A percentile compares a stretch with the other conserved stretches of the same genome.
These are phyloP conservation scores for Mycena chlorophos DNA, from an alignment of 768 basidiomycete genomes.

Conservation along the genomic window DNA sequence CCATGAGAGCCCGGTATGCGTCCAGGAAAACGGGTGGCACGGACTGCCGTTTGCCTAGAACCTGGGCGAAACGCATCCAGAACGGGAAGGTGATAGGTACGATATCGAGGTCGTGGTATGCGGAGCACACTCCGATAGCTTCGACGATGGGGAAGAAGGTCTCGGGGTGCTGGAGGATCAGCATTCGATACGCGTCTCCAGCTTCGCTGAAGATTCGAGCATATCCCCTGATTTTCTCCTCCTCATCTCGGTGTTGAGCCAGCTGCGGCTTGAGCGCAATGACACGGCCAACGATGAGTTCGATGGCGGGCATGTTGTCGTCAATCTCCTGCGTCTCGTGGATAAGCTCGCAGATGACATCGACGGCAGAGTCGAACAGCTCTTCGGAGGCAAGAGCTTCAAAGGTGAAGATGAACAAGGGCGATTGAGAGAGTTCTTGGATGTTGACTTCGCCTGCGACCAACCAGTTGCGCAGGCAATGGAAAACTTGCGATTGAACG, in stretches of 20 bases:
- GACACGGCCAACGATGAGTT: constrained; percentile 84
- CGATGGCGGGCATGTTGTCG: constrained; percentile 87
- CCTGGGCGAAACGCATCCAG: constrained; percentile 96
- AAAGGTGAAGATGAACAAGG: constrained; percentile 81
- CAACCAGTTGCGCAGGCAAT: constrained; percentile 86
- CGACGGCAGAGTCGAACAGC: constrained; percentile 91
- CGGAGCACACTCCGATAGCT: constrained; percentile 90
- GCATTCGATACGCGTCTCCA: constrained; percentile 89
- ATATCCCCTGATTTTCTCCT: constrained; percentile 85
- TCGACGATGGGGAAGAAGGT: constrained; percentile 95
- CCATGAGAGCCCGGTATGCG: constrained; percentile 82
- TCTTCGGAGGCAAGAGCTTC: constrained; percentile 79
- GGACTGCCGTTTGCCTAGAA: constrained; percentile 72
- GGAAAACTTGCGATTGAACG: constrained; percentile 81
- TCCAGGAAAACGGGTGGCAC: constrained; percentile 77
- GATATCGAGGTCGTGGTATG: constrained; percentile 91
- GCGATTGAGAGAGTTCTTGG: constrained; percentile 63
- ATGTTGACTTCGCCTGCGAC: constrained; percentile 80
- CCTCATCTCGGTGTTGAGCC: constrained; percentile 63
- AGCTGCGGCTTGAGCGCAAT: constrained; percentile 71
- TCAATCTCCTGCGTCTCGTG: constrained; percentile 98
- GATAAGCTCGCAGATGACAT: constrained; percentile 90
- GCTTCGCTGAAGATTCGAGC: constrained; percentile 96
- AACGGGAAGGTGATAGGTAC: constrained; percentile 97
- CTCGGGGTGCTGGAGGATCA: constrained; percentile 86